phyloP scores from a whole-genome alignment of 352 stramenopile genomes.

The Globisporangium nodosum region DNA sequence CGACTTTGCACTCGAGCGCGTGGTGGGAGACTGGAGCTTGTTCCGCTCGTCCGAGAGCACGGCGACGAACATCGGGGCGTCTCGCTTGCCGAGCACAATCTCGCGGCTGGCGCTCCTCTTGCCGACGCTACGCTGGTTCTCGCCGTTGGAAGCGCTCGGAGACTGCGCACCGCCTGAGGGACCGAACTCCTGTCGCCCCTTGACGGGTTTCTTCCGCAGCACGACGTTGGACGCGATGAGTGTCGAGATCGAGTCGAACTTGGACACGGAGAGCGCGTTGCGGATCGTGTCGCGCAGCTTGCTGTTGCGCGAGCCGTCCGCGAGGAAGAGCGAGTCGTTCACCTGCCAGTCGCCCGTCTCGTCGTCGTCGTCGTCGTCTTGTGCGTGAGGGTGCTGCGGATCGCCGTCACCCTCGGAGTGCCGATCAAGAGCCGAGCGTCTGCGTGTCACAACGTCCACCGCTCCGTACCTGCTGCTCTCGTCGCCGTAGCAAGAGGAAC shows the following conservation, averaged over 20 bases:
- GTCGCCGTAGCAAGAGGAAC: neutral
- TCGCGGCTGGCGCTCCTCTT: conserved; percentile 24
- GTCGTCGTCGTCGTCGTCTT: conserved; percentile 8
- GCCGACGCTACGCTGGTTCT: conserved; percentile 9
- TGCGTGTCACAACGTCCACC: neutral
- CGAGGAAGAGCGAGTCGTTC: conserved; percentile 80
- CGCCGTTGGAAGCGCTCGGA: neutral
- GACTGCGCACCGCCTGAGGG: conserved; percentile 4
- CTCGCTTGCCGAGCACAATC: conserved; percentile 57
- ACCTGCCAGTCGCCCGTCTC: conserved; percentile 54
- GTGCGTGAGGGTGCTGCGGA: neutral
- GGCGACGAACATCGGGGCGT: conserved; percentile 56
- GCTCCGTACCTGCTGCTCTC: neutral
- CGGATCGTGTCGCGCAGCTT: conserved; percentile 82
- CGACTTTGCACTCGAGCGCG: neutral
- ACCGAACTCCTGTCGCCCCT: neutral
- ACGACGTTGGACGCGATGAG: conserved; percentile 76
- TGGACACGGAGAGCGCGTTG: conserved; percentile 70
- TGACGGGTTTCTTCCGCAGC: conserved; percentile 44
- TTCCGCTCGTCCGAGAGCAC: conserved; percentile 31
- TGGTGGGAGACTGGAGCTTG: neutral
- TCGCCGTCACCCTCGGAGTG: conserved; percentile 12
- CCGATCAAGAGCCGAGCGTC: conserved; percentile 10
- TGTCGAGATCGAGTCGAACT: conserved; percentile 89
- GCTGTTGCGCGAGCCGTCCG: conserved; percentile 82